A percentile compares a stretch with the other conserved stretches of the same genome.
Evolutionary conservation across 768 basidiomycete genomes (phyloP).

Genomic region (Boletus insuetus): DNA sequence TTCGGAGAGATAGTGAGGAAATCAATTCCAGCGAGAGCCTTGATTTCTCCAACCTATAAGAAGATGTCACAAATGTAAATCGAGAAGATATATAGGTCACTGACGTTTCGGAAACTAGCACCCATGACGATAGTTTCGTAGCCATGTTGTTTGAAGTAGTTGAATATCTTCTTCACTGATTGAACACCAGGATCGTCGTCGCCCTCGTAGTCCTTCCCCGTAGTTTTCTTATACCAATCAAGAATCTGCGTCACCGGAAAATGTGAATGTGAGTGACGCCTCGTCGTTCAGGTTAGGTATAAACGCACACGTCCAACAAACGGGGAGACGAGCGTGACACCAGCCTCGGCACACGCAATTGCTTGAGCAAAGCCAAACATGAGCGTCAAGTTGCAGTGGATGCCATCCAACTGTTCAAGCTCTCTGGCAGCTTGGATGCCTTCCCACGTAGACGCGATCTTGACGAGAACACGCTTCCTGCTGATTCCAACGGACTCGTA

Average conservation of each 20-base stretch:
- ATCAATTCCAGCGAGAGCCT: conserved; percentile 89
- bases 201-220: conserved; percentile 81
- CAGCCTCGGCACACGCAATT: too few species aligned
- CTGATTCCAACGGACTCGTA: too few species aligned
- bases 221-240: conserved; percentile 94
- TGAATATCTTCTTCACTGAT: conserved; percentile 94
- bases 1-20: conserved; percentile 91
- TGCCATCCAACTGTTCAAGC: too few species aligned
- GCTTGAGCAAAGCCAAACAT: too few species aligned
- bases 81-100: conserved; percentile 23
- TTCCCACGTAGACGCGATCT: too few species aligned
- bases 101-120: conserved; percentile 94
- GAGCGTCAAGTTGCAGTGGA: too few species aligned
- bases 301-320: too few species aligned
- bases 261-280: too few species aligned
- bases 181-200: conserved; percentile 93
- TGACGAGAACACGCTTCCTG: too few species aligned
- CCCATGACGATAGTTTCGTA: conserved; percentile 99
- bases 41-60: conserved; percentile 82
- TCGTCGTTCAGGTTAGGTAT: too few species aligned
- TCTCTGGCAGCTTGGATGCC: too few species aligned
- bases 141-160: conserved; percentile 96
- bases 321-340: too few species aligned
- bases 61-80: background rate
- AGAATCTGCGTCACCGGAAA: conserved; percentile 61